A percentile compares a stretch with the other conserved stretches of the same genome.
Evolutionary conservation across 2,329 filamentous ascomycete genomes (phyloP).

Genomic region (Thielaviopsis populi): DNA sequence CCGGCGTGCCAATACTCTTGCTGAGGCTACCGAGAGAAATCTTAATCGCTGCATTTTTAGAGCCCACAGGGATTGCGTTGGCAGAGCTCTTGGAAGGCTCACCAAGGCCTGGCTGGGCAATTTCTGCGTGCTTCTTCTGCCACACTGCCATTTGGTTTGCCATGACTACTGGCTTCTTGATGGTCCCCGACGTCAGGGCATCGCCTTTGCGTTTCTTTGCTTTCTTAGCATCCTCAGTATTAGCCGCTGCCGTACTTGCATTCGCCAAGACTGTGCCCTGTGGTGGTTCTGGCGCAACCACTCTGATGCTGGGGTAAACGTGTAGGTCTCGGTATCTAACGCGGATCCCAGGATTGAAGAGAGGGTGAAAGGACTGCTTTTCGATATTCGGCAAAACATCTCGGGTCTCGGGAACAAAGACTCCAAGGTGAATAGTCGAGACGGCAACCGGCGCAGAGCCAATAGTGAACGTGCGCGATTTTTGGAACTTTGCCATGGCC

Average conservation of each 20-base stretch:
- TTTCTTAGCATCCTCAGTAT: constrained; percentile 25
- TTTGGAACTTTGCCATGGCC: constrained; percentile 56
- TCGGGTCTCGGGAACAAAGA: constrained; percentile 61
- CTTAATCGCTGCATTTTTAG: constrained; percentile 20
- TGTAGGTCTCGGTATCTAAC: constrained; percentile 65
- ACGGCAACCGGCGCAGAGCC: constrained; percentile 56
- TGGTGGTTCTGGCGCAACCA: constrained; percentile 36
- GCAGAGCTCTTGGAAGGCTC: constrained; percentile 6
- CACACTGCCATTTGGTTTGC: constrained; percentile 31
- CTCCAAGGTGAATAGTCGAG: constrained; percentile 68
- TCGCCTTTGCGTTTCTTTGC: constrained; percentile 42
- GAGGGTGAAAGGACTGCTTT: constrained; percentile 52
- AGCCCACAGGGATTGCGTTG: constrained; percentile 6
- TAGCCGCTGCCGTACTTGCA: constrained; percentile 19
- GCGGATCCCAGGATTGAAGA: constrained; percentile 51
- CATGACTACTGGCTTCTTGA: constrained; percentile 30
- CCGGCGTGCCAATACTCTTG: constrained; percentile 1
- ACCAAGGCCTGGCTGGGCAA: constrained; percentile 19
- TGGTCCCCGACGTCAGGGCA: constrained; percentile 20
- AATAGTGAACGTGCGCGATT: constrained; percentile 62
- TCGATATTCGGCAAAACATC: constrained; percentile 39
- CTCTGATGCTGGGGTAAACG: constrained; percentile 52
- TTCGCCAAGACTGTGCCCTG: constrained; percentile 19
- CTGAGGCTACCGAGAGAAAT: constrained; percentile 22
- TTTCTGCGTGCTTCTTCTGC: constrained; percentile 31